These are phyloP conservation scores for Poterioochromonas sp. DNA, from an alignment of 352 stramenopile species.

Conservation along the genomic window DNA sequence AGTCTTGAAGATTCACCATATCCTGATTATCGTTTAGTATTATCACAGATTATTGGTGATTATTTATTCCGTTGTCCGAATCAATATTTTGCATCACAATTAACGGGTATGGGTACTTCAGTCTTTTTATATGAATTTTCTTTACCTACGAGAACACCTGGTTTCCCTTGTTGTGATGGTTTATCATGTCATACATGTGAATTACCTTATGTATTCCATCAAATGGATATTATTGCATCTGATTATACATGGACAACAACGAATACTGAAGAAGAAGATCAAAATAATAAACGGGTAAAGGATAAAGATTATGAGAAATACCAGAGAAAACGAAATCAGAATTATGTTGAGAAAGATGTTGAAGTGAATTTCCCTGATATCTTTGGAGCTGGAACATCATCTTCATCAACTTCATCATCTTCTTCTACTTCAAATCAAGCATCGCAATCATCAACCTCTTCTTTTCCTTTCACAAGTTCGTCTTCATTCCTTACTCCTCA, in stretches of 20 bases:
- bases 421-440: neutral
- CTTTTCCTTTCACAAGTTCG: neutral
- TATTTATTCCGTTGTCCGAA: constrained; percentile 47
- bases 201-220: constrained; percentile 45
- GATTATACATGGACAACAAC: neutral
- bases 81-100: constrained; percentile 34
- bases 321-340: neutral
- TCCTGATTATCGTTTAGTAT: constrained; percentile 42
- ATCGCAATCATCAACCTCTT: neutral
- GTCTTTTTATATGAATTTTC: constrained; percentile 47
- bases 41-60: constrained; percentile 46
- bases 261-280: neutral
- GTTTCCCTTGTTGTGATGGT: constrained; percentile 41
- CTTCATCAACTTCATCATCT: neutral
- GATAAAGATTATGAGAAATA: too few species aligned
- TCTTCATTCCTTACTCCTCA: neutral
- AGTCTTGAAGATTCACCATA: neutral
- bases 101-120: neutral
- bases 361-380: neutral
- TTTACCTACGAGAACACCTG: constrained; percentile 43
- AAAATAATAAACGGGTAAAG: too few species aligned
- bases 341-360: neutral
- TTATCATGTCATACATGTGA: constrained; percentile 45
- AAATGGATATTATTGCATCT: constrained; percentile 34
- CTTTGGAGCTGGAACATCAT: neutral